phyloP scores from a whole-genome alignment of 257 asterid species.

The Solanum infundibuliforme region DNA sequence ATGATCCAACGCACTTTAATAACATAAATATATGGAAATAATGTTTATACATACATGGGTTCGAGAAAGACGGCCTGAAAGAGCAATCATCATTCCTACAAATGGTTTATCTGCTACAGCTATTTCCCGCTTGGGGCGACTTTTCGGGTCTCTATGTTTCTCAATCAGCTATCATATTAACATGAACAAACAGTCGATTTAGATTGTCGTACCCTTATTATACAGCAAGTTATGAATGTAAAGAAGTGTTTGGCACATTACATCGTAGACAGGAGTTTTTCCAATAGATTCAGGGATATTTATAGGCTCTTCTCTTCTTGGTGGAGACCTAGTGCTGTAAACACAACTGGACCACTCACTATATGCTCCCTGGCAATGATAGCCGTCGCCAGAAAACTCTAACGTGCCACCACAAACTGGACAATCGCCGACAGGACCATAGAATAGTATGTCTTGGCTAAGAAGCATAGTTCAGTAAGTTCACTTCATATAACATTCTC shows the following conservation, averaged over 20 bases:
- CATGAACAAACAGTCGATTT: neutral
- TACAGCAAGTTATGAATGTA: neutral
- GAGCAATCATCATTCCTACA: conserved; percentile 53
- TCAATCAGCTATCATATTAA: conserved; percentile 33
- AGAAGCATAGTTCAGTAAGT: neutral
- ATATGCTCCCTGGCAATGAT: conserved; percentile 45
- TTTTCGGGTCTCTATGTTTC: conserved; percentile 29
- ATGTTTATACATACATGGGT: conserved; percentile 36
- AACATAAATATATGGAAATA: conserved; percentile 28
- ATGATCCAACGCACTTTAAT: neutral
- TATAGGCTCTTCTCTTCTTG: conserved; percentile 40
- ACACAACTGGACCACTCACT: conserved; percentile 76
- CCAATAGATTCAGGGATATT: conserved; percentile 52
- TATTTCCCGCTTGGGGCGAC: conserved; percentile 10
- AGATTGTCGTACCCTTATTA: neutral
- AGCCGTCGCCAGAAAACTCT: conserved; percentile 14
- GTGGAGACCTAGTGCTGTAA: conserved; percentile 45
- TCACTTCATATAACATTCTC: neutral
- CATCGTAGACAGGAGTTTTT: conserved; percentile 37
- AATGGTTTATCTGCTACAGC: conserved; percentile 36
- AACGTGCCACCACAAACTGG: conserved; percentile 43
- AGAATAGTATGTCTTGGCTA: conserved; percentile 66
- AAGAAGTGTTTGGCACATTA: conserved; percentile 5
- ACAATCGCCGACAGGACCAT: conserved; percentile 54
- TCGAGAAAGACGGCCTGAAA: conserved; percentile 62